A percentile compares a stretch with the other conserved stretches of the same genome.
Conservation (phyloP, 1,139 yeast species). For the Lodderomyces pseudojiufengensis region DNA sequence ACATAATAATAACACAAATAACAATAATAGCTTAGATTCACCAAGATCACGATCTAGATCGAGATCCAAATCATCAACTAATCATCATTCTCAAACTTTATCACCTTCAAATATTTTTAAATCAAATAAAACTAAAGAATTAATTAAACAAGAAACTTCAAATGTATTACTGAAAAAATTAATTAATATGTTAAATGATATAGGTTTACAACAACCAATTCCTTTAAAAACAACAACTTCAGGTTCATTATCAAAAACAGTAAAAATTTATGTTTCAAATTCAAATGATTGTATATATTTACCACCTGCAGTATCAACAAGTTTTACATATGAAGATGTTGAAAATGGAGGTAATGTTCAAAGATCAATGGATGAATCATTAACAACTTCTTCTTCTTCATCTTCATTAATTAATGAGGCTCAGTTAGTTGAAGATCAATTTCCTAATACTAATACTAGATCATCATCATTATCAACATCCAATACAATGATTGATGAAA, state of each 20-base stretch:
- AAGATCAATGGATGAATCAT: too few relatives aligned
- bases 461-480: neutral
- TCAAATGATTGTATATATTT: constrained; percentile 41
- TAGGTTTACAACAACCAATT: constrained; percentile 42
- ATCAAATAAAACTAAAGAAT: constrained; percentile 29
- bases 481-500: neutral
- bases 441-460: neutral
- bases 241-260: constrained; percentile 26
- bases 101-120: constrained; percentile 11
- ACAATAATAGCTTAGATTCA: constrained; percentile 11
- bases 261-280: constrained; percentile 37
- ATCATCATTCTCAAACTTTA: constrained; percentile 5
- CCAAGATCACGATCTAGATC: constrained; percentile 10
- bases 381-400: too few relatives aligned
- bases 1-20: constrained; percentile 4
- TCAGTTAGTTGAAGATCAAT: too few relatives aligned
- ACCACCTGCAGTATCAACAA: constrained; percentile 41
- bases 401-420: too few relatives aligned
- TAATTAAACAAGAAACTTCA: constrained; percentile 39
- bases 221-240: constrained; percentile 27
- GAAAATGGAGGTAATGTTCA: constrained; percentile 35
- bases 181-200: constrained; percentile 27
- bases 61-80: constrained; percentile 7
- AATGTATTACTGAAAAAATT: constrained; percentile 38
- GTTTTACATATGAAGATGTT: constrained; percentile 45